Conservation (phyloP, 1,284 basidiomycete species). For the Cutaneotrichosporon cavernicola region DNA sequence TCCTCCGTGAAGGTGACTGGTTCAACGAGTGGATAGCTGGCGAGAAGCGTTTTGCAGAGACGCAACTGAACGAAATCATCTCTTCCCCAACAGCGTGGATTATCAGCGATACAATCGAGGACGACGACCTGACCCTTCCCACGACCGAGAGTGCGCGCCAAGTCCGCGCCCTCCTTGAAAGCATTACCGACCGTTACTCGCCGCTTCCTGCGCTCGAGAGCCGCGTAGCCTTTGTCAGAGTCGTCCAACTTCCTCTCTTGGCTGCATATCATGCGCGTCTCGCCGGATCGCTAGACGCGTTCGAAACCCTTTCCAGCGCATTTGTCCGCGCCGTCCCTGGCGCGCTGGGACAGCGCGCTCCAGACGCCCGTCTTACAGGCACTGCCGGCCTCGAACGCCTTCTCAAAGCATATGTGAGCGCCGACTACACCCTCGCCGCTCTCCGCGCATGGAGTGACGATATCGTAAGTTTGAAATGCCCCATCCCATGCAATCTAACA, state of each 20-base stretch:
- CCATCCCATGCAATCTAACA: not conserved
- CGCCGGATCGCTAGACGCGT: constrained; percentile 81
- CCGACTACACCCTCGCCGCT: constrained; percentile 65
- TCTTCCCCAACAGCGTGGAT: constrained; percentile 80
- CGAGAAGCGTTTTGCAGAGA: constrained; percentile 65
- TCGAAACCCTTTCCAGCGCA: constrained; percentile 82
- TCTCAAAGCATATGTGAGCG: constrained; percentile 77
- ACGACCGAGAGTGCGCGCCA: constrained; percentile 73
- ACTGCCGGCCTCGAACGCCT: constrained; percentile 77
- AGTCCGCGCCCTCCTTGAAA: constrained; percentile 78
- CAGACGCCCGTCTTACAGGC: constrained; percentile 58
- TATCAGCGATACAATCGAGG: constrained; percentile 67
- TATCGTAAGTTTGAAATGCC: constrained; percentile 58
- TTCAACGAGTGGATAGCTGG: constrained; percentile 85
- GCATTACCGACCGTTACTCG: constrained; percentile 90
- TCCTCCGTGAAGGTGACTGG: constrained; percentile 81
- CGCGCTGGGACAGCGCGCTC: constrained; percentile 56
- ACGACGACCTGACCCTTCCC: constrained; percentile 55
- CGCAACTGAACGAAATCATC: constrained; percentile 75
- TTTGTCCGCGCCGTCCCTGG: constrained; percentile 89
- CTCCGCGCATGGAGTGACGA: constrained; percentile 83
- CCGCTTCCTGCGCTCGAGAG: constrained; percentile 76
- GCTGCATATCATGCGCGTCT: constrained; percentile 75
- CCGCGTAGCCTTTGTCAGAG: constrained; percentile 75
- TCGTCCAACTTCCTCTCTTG: constrained; percentile 76